Conservation (phyloP, 2,329 filamentous ascomycete species). For the Ceratocystis huliohia region DNA sequence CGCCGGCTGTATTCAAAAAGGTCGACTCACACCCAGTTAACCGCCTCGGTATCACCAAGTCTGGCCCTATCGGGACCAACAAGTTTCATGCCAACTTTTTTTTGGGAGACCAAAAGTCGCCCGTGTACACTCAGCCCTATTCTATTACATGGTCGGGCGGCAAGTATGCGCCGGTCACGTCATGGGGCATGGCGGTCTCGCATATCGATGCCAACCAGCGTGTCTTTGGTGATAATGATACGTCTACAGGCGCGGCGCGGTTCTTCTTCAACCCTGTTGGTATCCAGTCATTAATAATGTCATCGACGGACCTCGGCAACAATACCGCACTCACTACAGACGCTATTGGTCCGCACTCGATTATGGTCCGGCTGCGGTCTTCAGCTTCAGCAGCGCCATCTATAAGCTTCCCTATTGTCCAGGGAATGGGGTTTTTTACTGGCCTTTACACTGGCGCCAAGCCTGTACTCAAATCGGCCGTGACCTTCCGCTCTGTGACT, state of each 20-base stretch:
- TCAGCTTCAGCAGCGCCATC: conserved; percentile 40
- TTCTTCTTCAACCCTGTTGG: conserved; percentile 76
- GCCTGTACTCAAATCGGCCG: conserved; percentile 60
- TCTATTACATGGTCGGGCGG: conserved; percentile 56
- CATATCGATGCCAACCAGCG: conserved; percentile 58
- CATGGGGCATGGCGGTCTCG: conserved; percentile 56
- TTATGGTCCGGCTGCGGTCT: conserved; percentile 53
- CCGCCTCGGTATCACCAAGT: conserved; percentile 37
- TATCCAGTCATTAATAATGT: conserved; percentile 68
- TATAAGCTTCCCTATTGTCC: conserved; percentile 69
- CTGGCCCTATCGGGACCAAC: conserved; percentile 54
- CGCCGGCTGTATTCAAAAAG: conserved; percentile 36
- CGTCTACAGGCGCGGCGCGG: conserved; percentile 44
- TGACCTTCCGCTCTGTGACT: conserved; percentile 60
- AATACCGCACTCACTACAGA: conserved; percentile 45
- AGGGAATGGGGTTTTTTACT: conserved; percentile 82
- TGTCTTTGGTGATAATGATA: conserved; percentile 48
- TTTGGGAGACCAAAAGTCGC: conserved; percentile 55
- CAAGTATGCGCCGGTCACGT: conserved; percentile 32
- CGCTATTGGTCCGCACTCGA: conserved; percentile 45
- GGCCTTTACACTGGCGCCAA: conserved; percentile 57
- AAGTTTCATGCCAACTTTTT: conserved; percentile 76
- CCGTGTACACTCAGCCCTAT: conserved; percentile 66
- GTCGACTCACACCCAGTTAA: conserved; percentile 47
- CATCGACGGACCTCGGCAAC: conserved; percentile 55